Evolutionary conservation across 2,329 filamentous ascomycete species (phyloP).

Genomic region (Hirsutella thompsonii): DNA sequence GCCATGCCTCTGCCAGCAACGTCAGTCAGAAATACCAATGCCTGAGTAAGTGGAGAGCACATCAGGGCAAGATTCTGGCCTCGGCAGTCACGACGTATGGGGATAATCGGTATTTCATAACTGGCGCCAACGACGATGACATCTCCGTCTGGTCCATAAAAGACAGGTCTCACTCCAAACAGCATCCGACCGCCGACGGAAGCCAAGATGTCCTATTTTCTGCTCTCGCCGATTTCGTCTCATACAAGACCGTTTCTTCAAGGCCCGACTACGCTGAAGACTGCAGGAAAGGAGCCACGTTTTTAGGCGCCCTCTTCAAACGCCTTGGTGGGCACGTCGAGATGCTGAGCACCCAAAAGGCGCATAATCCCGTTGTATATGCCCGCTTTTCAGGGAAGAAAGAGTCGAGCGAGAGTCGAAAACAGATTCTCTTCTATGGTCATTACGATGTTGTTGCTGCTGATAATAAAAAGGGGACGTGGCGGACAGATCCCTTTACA

Average conservation of each 20-base stretch:
- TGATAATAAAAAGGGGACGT: constrained; percentile 68
- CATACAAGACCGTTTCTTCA: constrained; percentile 84
- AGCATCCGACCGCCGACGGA: constrained; percentile 22
- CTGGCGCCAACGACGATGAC: constrained; percentile 83
- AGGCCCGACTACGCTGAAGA: constrained; percentile 78
- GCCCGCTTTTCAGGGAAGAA: constrained; percentile 75
- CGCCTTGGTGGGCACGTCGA: constrained; percentile 81
- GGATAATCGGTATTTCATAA: constrained; percentile 74
- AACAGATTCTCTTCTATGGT: constrained; percentile 90
- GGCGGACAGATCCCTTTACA: constrained; percentile 81
- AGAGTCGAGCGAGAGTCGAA: constrained; percentile 51
- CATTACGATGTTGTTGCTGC: constrained; percentile 96
- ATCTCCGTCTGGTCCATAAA: constrained; percentile 79
- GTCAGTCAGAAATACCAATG: constrained; percentile 75
- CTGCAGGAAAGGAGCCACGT: constrained; percentile 84
- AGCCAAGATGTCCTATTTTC: constrained; percentile 47
- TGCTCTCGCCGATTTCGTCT: constrained; percentile 73
- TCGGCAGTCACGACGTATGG: constrained; percentile 63
- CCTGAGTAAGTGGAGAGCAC: constrained; percentile 66
- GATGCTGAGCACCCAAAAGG: constrained; percentile 70
- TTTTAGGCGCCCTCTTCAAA: constrained; percentile 80
- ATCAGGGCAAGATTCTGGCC: constrained; percentile 75
- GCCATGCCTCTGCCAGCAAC: constrained; percentile 31
- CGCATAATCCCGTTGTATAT: constrained; percentile 83
- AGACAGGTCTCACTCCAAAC: constrained; percentile 17